Percentiles rank a stretch among this genome's conserved stretches.
Conservation (phyloP, 768 basidiomycete genomes). For the Galerina marginata region DNA sequence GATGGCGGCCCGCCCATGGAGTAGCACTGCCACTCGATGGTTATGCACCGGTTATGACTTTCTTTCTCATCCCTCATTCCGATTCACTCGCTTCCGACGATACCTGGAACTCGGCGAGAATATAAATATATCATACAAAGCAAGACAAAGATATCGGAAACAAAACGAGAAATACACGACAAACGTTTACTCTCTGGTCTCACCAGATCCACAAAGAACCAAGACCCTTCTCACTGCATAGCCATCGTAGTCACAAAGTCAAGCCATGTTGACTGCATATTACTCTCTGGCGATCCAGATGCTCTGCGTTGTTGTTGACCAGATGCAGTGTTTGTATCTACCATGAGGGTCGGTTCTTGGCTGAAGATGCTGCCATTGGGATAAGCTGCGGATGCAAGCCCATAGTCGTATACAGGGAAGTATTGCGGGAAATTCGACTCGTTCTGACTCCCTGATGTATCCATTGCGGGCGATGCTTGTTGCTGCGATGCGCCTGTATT, state of each 20-base stretch:
- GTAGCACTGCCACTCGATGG: too few species aligned
- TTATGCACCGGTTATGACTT: too few species aligned
- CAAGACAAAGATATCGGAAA: neutral
- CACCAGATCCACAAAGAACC: neutral
- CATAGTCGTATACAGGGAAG: slow-evolving; percentile 80
- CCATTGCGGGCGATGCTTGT: slow-evolving; percentile 6
- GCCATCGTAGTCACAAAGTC: slow-evolving; percentile 60
- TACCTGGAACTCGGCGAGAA: neutral
- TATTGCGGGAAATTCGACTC: slow-evolving; percentile 60
- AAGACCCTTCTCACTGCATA: slow-evolving; percentile 28
- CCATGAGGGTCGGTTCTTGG: slow-evolving; percentile 26
- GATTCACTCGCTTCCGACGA: neutral
- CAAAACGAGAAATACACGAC: neutral
- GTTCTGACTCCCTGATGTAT: slow-evolving; percentile 18
- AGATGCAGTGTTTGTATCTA: slow-evolving; percentile 46
- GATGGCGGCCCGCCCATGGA: neutral
- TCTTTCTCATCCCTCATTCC: too few species aligned
- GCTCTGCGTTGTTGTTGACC: slow-evolving; percentile 36
- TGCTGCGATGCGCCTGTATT: slow-evolving; percentile 20
- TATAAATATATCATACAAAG: neutral
- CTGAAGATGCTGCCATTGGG: slow-evolving; percentile 21
- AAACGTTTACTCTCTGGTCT: neutral
- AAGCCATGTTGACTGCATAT: slow-evolving; percentile 68
- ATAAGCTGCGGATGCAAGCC: slow-evolving; percentile 37
- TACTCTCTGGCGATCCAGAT: slow-evolving; percentile 65